Base-by-base conservation (phyloP, 176 grass and related monocot species). In the Bonia amplexicaulis region DNA sequence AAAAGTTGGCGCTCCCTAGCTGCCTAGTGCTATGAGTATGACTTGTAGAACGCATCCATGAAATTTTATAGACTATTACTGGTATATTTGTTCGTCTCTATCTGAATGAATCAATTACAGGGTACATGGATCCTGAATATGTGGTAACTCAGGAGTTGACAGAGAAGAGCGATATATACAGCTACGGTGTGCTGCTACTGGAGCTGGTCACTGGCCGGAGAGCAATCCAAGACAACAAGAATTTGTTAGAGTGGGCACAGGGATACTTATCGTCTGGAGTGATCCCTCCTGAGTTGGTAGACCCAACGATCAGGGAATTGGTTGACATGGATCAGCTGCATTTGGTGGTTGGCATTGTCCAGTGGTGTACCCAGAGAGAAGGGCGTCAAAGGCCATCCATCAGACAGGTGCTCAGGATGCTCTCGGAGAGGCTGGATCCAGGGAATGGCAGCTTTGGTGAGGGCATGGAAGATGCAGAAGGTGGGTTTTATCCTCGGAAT, bases 81-180 rank as follows among this genome's bases (percentile, higher is more conserved):
- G 26, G 52, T 17, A 70, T 7, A 22, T 14, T 63, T 22, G 49
- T 68, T 90, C 67, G 84, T 54, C 25, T 37, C 11, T 66, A 9
- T 74, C 6, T n/a, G 58, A 22, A 14, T 62, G 63, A 25, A 74
- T 39, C 1, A 33, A 78, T 45, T 63, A 77, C 89, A 98, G 96
- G 96, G 47, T 98, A 98, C 82, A 98, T 98, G 96, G 96, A 98
- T 75, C 96, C 96, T n/a, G 96, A 98, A 76, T 98, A 98, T 40
- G 91, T 98, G 61, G 89, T 95, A 13, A 93, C 96, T 22, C 96
- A 95, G 80, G 96, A 95, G 79, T 69, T 98, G 89, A 93, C 96
- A 41, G 93, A 98, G 89, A 98, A 98, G 88, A 98, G 96, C 52
- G 96, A 98, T 71, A 90, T 98, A 74, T 98, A 98, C 85, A 98